These are phyloP conservation scores for Schizonepeta tenuifolia DNA, from an alignment of 257 asterid species.

Conservation along the genomic window DNA sequence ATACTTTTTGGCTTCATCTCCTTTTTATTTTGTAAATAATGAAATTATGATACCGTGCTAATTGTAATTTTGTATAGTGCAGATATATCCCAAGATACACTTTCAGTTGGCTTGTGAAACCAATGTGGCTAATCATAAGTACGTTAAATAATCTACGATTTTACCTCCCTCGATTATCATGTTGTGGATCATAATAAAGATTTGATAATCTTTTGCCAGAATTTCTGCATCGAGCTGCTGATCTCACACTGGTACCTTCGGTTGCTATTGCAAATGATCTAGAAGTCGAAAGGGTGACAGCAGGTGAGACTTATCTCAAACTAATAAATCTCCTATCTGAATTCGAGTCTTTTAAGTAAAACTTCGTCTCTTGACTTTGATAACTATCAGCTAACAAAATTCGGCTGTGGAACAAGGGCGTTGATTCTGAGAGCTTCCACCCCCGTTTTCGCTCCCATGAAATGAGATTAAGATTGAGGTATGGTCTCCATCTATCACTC, in stretches of 20 bases:
- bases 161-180: background rate
- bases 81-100: slow-evolving; percentile 98
- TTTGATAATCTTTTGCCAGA: slow-evolving; percentile 51
- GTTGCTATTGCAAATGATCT: slow-evolving; percentile 94
- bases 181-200: slow-evolving; percentile 29
- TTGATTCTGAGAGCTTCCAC: slow-evolving; percentile 95
- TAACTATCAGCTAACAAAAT: slow-evolving; percentile 66
- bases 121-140: slow-evolving; percentile 94
- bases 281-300: slow-evolving; percentile 80
- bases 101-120: slow-evolving; percentile 94
- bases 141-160: slow-evolving; percentile 36
- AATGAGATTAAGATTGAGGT: slow-evolving; percentile 85
- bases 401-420: slow-evolving; percentile 98
- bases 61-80: slow-evolving; percentile 45
- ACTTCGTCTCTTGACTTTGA: slow-evolving; percentile 5
- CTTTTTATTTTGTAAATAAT: background rate
- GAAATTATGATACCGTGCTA: slow-evolving; percentile 32
- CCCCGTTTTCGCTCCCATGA: slow-evolving; percentile 73
- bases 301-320: slow-evolving; percentile 56
- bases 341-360: background rate
- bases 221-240: slow-evolving; percentile 98
- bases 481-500: slow-evolving; percentile 13
- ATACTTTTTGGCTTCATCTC: background rate
- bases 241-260: slow-evolving; percentile 93
- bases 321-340: background rate